Conservation (phyloP, 169 alveolate genomes). For the Babesia bovis region DNA sequence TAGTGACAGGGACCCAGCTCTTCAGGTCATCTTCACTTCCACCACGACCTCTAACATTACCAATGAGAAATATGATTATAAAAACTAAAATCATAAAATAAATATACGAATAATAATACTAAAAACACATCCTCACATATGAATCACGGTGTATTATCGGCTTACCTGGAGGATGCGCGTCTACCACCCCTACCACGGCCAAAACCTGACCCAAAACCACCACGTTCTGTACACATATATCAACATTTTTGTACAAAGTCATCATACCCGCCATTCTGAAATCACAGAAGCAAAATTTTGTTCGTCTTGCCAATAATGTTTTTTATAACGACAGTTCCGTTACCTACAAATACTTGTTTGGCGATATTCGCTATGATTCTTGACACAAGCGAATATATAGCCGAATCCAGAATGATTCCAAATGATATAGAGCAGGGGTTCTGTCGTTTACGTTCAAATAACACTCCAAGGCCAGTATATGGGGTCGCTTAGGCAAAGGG, state of each 20-base stretch:
- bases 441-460: not conserved
- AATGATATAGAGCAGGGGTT: not conserved
- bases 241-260: not conserved
- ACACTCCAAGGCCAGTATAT: conserved; percentile 1
- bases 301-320: not conserved
- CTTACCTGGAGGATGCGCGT: conserved; percentile 42
- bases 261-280: conserved; percentile 29
- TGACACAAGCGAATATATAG: not conserved
- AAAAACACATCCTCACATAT: not conserved
- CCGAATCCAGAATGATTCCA: not conserved
- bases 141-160: not conserved
- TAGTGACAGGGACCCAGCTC: conserved; percentile 98
- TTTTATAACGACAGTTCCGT: not conserved
- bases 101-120: not conserved
- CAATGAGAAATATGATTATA: not conserved
- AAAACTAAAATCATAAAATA: not conserved
- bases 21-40: conserved; percentile 92
- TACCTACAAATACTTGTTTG: conserved; percentile 2
- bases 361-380: not conserved
- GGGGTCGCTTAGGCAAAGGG: conserved; percentile 6
- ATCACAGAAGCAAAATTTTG: not conserved
- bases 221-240: conserved; percentile 38
- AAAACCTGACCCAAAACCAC: conserved; percentile 65
- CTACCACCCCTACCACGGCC: conserved; percentile 65
- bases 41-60: conserved; percentile 26